Base-by-base conservation (phyloP, 441 rosid genomes). In the Bocquillonia castaneifolia region DNA sequence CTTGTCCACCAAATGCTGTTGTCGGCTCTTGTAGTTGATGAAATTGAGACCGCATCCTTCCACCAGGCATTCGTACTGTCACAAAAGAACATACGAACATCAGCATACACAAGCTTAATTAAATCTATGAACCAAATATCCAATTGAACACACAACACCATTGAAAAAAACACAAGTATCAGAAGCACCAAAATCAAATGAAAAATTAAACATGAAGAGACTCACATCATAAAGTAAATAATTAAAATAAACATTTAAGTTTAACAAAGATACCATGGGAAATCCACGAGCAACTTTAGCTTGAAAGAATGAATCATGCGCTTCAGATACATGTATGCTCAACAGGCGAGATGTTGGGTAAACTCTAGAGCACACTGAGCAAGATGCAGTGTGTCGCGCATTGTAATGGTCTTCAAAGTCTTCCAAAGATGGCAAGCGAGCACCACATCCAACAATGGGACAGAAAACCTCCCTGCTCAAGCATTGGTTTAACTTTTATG, bases 211-310 rank as follows among this genome's bases (percentile, higher is more conserved):
- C 6, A 52, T 36, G 13, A 1, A 20, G 40, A 32, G 7, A 29
- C 18, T n/a, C 23, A 36, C 42, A 32, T 22, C 5, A 22, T 6
- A 14, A 44, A 23, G 20, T 5, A 15, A 39, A 39, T 0, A 6
- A 40, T 1, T 15, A 6, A 44, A 53, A 52, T 1, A 5, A 66
- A 25, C 36, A 54, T 2, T 13, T 12, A 14, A 20, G 45, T 64
- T 42, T 42, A 6, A 5, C 12, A 69, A 55, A 76, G 56, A 70
- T 86, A 93, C 97, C 98, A 89, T 76, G 65, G 86, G 82, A 77
- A 82, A 84, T 20, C 97, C 97, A 28, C 87, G 90, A 7, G 90
- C 95, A 74, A 85, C 96, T 84, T 91, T 93, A n/a, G 96, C 95
- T 69, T 93, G 88, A 69, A 91, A 93, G 85, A 93, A 89, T 50